phyloP scores from a whole-genome alignment of 1,284 basidiomycete genomes.

The Vanrija pseudolonga region DNA sequence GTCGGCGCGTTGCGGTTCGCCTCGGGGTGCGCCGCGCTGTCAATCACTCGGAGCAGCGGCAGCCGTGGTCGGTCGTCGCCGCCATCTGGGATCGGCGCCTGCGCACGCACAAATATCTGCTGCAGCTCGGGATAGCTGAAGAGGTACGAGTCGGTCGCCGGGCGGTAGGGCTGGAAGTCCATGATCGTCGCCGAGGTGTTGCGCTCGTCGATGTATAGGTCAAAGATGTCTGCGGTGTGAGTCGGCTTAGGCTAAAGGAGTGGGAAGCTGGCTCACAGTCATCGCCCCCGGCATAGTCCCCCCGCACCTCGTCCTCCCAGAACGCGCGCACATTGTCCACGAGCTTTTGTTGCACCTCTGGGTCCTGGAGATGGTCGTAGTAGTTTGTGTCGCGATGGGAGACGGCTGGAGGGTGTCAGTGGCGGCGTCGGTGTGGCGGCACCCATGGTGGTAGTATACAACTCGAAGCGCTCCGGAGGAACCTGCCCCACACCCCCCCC shows the following conservation, averaged over 20 bases:
- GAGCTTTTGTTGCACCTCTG: conserved; percentile 58
- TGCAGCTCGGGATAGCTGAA: conserved; percentile 78
- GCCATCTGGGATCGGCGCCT: background rate
- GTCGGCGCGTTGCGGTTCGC: conserved; percentile 65
- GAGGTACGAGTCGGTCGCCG: conserved; percentile 78
- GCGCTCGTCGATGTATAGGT: conserved; percentile 79
- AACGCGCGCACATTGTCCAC: conserved; percentile 57
- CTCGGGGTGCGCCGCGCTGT: conserved; percentile 65
- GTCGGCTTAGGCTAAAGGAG: too few species aligned
- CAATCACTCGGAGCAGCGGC: conserved; percentile 66
- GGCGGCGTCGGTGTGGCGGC: background rate
- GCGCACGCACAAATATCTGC: conserved; percentile 10
- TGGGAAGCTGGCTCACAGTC: conserved; percentile 67
- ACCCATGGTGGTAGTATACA: too few species aligned
- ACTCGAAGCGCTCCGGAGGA: too few species aligned
- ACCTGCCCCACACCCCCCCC: too few species aligned
- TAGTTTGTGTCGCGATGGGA: conserved; percentile 86
- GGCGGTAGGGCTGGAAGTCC: conserved; percentile 86
- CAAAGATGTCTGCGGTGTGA: conserved; percentile 65
- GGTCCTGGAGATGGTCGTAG: conserved; percentile 79
- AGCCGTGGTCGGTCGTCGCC: conserved; percentile 15
- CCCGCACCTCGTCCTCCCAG: conserved; percentile 65
- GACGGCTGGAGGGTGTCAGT: conserved; percentile 57
- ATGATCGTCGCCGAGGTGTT: conserved; percentile 70
- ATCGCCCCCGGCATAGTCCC: conserved; percentile 58